Conservation (phyloP, 164 flowering plant genomes). For the Saururus chinensis region DNA sequence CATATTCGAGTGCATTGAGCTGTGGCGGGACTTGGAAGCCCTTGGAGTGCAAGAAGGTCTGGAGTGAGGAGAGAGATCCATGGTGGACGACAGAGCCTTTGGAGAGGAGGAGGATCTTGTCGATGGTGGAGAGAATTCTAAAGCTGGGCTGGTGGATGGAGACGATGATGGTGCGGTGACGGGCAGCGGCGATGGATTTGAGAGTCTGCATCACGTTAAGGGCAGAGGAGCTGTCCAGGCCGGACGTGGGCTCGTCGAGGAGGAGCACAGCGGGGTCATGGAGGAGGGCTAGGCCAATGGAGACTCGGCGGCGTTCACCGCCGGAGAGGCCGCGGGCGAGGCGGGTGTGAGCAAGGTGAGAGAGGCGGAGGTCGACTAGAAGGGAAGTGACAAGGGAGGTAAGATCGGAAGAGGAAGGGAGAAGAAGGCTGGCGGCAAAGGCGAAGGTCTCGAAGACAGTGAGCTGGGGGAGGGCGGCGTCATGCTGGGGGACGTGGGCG, state of each 20-base stretch:
- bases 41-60: constrained; percentile 32
- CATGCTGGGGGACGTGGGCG: constrained; percentile 87
- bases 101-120: constrained; percentile 48
- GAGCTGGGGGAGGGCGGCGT: constrained; percentile 60
- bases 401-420: constrained; percentile 26
- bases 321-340: constrained; percentile 63
- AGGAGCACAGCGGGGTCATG: constrained; percentile 76
- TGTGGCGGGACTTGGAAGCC: constrained; percentile 49
- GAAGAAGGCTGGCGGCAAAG: constrained; percentile 61
- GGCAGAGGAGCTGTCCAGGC: constrained; percentile 84
- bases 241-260: constrained; percentile 94
- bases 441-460: constrained; percentile 74
- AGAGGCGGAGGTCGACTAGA: constrained; percentile 51
- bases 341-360: constrained; percentile 44
- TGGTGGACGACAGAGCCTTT: constrained; percentile 67
- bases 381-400: constrained; percentile 30
- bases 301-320: constrained; percentile 78
- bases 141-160: constrained; percentile 95
- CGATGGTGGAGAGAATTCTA: constrained; percentile 65
- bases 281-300: constrained; percentile 84
- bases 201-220: constrained; percentile 65
- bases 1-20: constrained; percentile 59
- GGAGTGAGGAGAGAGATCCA: constrained; percentile 55
- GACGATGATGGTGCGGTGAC: constrained; percentile 53
- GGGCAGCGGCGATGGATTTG: constrained; percentile 33